These are phyloP conservation scores for Coleophoma cylindrospora DNA, from an alignment of 2,329 filamentous ascomycete genomes.

Conservation along the genomic window DNA sequence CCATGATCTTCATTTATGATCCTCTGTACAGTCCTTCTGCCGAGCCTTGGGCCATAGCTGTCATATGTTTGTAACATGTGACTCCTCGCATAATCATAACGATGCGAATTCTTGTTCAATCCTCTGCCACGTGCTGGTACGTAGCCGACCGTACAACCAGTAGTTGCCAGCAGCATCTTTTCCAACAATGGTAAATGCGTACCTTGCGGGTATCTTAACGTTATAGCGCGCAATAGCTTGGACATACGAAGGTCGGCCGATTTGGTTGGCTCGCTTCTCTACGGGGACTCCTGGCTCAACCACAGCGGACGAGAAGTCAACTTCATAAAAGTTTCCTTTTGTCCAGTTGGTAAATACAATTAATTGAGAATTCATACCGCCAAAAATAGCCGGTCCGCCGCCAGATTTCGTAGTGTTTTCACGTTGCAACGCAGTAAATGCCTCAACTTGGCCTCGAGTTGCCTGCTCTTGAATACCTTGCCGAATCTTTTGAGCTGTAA, in stretches of 20 bases:
- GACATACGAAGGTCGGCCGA: constrained; percentile 8
- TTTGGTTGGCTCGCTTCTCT: not conserved
- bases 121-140: constrained; percentile 15
- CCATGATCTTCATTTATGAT: no score
- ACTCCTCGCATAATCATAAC: no score
- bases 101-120: constrained; percentile 7
- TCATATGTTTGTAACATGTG: no score
- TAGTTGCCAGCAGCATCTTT: constrained; percentile 27
- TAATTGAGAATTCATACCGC: constrained; percentile 26
- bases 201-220: constrained; percentile 1
- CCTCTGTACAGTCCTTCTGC: no score
- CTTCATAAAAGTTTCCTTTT: constrained; percentile 28
- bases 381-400: constrained; percentile 25
- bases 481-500: constrained; percentile 24
- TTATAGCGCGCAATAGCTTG: not conserved
- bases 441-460: constrained; percentile 30
- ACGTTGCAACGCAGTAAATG: constrained; percentile 20
- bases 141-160: constrained; percentile 22
- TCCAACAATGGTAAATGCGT: constrained; percentile 20
- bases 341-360: constrained; percentile 35
- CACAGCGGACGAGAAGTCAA: constrained; percentile 29
- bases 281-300: not conserved
- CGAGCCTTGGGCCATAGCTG: no score
- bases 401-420: constrained; percentile 12
- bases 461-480: constrained; percentile 28